Conservation (phyloP, 2,329 filamentous ascomycete species). For the Phialophora tarda region DNA sequence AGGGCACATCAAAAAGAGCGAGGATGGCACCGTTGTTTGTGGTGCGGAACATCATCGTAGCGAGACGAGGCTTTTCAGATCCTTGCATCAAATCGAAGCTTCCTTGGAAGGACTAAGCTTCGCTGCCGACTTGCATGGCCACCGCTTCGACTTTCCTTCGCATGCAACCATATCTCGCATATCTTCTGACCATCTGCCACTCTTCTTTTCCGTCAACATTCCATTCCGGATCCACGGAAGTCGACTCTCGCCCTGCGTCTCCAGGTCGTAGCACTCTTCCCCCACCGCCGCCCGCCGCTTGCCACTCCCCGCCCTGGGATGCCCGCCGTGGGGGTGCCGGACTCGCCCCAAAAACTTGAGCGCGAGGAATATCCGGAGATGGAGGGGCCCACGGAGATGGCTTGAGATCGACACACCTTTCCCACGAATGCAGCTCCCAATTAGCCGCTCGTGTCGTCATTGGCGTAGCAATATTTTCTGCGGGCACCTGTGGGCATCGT, state of each 20-base stretch:
- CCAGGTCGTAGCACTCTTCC: neutral
- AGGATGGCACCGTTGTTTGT: no score
- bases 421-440: neutral
- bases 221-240: slow-evolving; percentile 9
- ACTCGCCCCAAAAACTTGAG: neutral
- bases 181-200: neutral
- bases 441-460: slow-evolving; percentile 15
- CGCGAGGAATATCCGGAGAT: slow-evolving; percentile 19
- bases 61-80: neutral
- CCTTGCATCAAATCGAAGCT: slow-evolving; percentile 18
- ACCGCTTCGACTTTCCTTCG: neutral
- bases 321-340: slow-evolving; percentile 1
- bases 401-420: neutral
- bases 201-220: neutral
- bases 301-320: slow-evolving; percentile 6
- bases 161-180: slow-evolving; percentile 10
- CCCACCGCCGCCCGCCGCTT: slow-evolving; percentile 11
- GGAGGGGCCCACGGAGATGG: slow-evolving; percentile 6
- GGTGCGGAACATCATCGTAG: no score
- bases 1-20: neutral
- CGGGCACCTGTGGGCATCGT: slow-evolving; percentile 8
- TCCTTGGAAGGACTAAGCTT: slow-evolving; percentile 9
- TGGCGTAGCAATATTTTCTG: slow-evolving; percentile 8
- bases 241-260: slow-evolving; percentile 20
- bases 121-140: neutral